Base-by-base conservation (phyloP, 495 filamentous ascomycete species). In the Pyronema domesticum region DNA sequence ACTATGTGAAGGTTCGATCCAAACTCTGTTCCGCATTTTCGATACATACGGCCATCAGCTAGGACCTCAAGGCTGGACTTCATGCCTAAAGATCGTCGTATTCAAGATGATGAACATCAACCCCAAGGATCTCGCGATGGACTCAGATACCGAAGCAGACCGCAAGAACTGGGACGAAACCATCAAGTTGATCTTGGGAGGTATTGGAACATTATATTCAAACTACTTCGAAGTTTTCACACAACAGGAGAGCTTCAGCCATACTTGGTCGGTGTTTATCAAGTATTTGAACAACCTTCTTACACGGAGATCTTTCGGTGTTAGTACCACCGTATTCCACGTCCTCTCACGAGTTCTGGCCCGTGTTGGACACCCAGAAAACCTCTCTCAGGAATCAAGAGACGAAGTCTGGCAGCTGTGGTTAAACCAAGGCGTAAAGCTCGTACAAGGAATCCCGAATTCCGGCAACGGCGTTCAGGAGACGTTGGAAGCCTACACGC, bases 11-110 rank as follows among this genome's bases (percentile, higher is more conserved):
- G 73, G 75, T 55, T 85, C 88, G 6, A 80, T 96, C 35, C 89
- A 94, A 64, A 95, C 88, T 0, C 69, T 95, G 13, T 76, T 95
- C 53, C 76, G 88, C 37, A 95, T 96, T 50, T 87, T 96, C 58
- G 85, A 93, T 68, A 87, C 85, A 3, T 87, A 88, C 55, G 88
- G 84, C 30, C 85, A 89, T 60, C 80, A 81, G 48, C 73, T 96
- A 10, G 79, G 76, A 9, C 76, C 83, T 0, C 75, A 81, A 60
- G 81, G 87, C 9, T 95, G 88, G 89, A 80, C 79, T 36, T 72
- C 88, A 46, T 94, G 86, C 64, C 75, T 94, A 47, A 80, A 82
- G 53, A 76, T 78, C 8, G 81, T 94, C 7, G 72, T 94, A 7
- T 86, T 89, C 61, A 76, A 75, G 40, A 79, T 94, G 72, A 70